A percentile compares a stretch with the other conserved stretches of the same genome.
phyloP scores from a whole-genome alignment of 805 yeast genomes.

The Cyberlindnera petersonii region DNA sequence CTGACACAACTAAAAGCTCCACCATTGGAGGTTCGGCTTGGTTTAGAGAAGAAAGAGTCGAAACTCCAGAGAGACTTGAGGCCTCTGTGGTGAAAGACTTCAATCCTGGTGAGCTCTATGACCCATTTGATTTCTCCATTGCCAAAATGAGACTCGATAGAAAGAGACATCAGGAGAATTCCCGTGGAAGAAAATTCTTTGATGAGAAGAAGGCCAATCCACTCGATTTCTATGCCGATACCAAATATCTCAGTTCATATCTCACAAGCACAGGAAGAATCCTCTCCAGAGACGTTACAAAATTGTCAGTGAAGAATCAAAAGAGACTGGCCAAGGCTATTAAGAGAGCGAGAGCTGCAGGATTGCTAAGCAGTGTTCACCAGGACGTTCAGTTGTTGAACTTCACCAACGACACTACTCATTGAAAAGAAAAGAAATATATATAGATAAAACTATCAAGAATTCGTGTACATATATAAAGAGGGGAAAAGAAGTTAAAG shows the following conservation, averaged over 20 bases:
- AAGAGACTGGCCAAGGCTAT: slow-evolving; percentile 70
- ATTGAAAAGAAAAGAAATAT: background rate
- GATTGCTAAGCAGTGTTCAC: slow-evolving; percentile 74
- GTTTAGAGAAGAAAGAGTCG: background rate
- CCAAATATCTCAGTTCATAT: slow-evolving; percentile 62
- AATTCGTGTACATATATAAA: slow-evolving; percentile 7
- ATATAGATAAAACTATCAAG: slow-evolving; percentile 1
- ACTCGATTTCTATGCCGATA: slow-evolving; percentile 64
- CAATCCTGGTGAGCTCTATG: slow-evolving; percentile 54
- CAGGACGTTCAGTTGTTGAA: slow-evolving; percentile 39
- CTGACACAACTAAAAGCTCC: background rate
- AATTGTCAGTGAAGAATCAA: slow-evolving; percentile 64
- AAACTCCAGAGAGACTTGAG: slow-evolving; percentile 5
- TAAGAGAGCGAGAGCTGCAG: slow-evolving; percentile 75
- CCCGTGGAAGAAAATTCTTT: slow-evolving; percentile 30
- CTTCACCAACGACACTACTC: slow-evolving; percentile 11
- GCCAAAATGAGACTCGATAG: slow-evolving; percentile 51
- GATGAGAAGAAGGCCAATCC: slow-evolving; percentile 59
- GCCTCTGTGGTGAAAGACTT: slow-evolving; percentile 42
- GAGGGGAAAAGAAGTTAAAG: slow-evolving; percentile 5
- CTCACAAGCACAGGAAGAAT: slow-evolving; percentile 73
- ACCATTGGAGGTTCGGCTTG: background rate
- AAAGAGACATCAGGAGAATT: slow-evolving; percentile 27
- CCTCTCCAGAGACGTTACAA: slow-evolving; percentile 66
- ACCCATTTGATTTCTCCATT: slow-evolving; percentile 76